Evolutionary conservation across 2,329 filamentous ascomycete species (phyloP), one percentile per base, ranked within the genome.

Genomic region (Diaporthe batatas): DNA sequence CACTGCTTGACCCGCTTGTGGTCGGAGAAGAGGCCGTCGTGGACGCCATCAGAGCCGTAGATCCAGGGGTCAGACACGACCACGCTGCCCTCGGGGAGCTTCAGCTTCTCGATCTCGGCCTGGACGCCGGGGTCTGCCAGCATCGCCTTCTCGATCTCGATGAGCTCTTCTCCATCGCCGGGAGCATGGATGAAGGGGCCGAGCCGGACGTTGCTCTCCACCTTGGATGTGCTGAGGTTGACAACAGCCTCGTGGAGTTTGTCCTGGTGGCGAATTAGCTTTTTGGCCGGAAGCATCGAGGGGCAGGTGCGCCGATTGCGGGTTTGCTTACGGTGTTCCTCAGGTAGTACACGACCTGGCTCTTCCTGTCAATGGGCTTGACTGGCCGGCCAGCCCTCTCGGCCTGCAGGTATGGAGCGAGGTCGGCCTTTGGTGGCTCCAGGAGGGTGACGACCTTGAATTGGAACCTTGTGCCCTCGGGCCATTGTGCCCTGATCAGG

Each of bases 31-130:
- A 83, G 78, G 7, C 79, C 83, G 10, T 88, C 85, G 47, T 86
- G 82, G 74, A 87, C 72, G 32, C 87, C 87, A 74, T 89, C 87
- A 6, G 87, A 85, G 5, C 86, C 90, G 76, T 91, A 92, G 68
- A 91, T 90, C 90, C 90, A 92, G 8, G 90, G 90, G 73, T 92
- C 91, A 34, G 86, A 84, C 4, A 91, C 86, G 4, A 92, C 81
- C 0, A 88, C 85, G 1, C 87, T 85, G 47, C 89, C 90, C 76
- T 89, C 84, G 1, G 91, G 90, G 2, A 92, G 83, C 77, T 91
- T 78, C 64, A 92, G 81, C 79, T 92, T 92, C 49, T 86, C 88
- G 71, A 92, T 84, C 76, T 90, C 90, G 8, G 87, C 88, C 77
- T 88, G 83, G 5, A 92, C 90, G 3, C 82, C 83, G 47, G 87